Evolutionary conservation across 75 land plant genomes (phyloP).

Genomic region (Pinus tabuliformis): DNA sequence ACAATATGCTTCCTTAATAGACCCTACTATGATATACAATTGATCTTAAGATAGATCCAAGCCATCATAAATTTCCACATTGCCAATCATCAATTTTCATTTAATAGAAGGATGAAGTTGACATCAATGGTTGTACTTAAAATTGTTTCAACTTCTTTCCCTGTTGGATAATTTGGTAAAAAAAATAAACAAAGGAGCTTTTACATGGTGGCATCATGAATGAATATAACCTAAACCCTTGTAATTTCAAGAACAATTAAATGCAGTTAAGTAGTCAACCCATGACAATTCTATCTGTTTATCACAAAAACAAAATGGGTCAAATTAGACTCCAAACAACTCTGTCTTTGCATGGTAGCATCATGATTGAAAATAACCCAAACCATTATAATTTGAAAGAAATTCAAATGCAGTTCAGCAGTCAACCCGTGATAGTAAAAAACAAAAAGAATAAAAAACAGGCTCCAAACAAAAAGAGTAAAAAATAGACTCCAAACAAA

Average conservation of each 20-base stretch:
- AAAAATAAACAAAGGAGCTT: slow-evolving; percentile 1
- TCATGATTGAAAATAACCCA: slow-evolving; percentile 8
- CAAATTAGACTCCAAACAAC: slow-evolving; percentile 1
- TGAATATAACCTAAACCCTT: neutral
- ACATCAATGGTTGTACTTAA: slow-evolving; percentile 4
- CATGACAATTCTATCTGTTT: neutral
- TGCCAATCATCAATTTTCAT: neutral
- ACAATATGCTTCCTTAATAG: too few species aligned
- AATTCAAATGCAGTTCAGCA: neutral
- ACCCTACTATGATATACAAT: neutral
- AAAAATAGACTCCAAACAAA: neutral
- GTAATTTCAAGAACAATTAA: neutral
- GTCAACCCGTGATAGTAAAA: neutral
- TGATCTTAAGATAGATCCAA: neutral
- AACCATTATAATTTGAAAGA: neutral
- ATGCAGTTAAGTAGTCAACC: neutral
- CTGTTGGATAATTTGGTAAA: neutral
- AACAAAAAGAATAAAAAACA: neutral
- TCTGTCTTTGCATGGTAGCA: neutral
- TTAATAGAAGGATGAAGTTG: neutral
- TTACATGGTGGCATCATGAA: slow-evolving; percentile 5
- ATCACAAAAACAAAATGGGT: neutral
- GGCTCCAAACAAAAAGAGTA: neutral
- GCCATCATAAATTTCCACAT: neutral
- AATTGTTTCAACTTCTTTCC: slow-evolving; percentile 4